phyloP scores from a whole-genome alignment of 2,329 filamentous ascomycete genomes.

The Penicillium sp. region DNA sequence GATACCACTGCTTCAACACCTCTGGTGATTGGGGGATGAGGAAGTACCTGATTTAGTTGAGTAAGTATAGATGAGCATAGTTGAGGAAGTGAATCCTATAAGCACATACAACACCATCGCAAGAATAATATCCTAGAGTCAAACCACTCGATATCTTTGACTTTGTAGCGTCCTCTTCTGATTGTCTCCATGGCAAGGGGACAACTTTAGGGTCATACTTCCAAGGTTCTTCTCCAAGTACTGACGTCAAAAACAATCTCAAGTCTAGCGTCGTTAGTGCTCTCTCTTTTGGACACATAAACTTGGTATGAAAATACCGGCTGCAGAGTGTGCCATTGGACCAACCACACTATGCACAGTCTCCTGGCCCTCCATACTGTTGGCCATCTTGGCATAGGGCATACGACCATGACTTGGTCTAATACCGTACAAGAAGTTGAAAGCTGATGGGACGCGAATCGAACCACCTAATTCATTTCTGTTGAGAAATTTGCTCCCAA shows the following conservation, averaged over 20 bases:
- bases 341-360: constrained; percentile 40
- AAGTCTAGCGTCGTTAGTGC: constrained; percentile 15
- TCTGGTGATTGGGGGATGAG: constrained; percentile 43
- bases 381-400: constrained; percentile 39
- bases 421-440: constrained; percentile 48
- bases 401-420: constrained; percentile 42
- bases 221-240: constrained; percentile 44
- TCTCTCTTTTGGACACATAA: no score
- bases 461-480: constrained; percentile 42
- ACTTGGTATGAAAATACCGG: constrained; percentile 8
- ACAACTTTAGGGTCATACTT: constrained; percentile 40
- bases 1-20: constrained; percentile 33
- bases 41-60: constrained; percentile 29
- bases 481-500: no score
- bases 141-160: constrained; percentile 27
- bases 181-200: constrained; percentile 40
- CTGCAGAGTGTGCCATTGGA: constrained; percentile 36
- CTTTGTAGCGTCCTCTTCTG: constrained; percentile 29
- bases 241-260: constrained; percentile 33
- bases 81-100: not conserved
- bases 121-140: constrained; percentile 39
- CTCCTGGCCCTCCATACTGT: constrained; percentile 42
- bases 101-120: constrained; percentile 33
- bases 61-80: not conserved
- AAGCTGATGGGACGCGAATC: constrained; percentile 47